phyloP scores from a whole-genome alignment of 768 basidiomycete genomes.

The Pleurotus ostreatus region DNA sequence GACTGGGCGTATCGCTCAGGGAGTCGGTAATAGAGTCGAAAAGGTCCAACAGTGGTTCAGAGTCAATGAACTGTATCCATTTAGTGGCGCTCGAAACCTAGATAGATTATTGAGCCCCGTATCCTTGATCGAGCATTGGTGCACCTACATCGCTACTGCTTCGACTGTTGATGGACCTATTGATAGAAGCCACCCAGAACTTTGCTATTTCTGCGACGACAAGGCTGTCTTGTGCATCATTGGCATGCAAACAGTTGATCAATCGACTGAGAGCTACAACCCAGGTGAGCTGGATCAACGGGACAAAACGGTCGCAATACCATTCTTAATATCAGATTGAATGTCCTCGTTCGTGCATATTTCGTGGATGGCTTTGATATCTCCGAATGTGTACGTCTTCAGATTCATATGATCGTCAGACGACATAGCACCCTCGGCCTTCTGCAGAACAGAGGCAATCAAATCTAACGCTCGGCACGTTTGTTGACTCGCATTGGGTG shows the following conservation, averaged over 20 bases:
- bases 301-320: neutral
- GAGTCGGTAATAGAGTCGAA: slow-evolving; percentile 33
- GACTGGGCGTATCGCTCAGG: slow-evolving; percentile 7
- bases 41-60: slow-evolving; percentile 35
- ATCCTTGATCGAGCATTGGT: neutral
- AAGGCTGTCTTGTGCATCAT: slow-evolving; percentile 29
- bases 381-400: slow-evolving; percentile 37
- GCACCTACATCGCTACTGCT: neutral
- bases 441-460: slow-evolving; percentile 31
- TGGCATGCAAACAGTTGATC: slow-evolving; percentile 35
- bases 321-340: neutral
- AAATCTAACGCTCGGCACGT: slow-evolving; percentile 29
- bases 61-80: slow-evolving; percentile 57
- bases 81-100: slow-evolving; percentile 25
- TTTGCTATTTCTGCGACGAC: slow-evolving; percentile 35
- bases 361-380: slow-evolving; percentile 24
- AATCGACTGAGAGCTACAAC: slow-evolving; percentile 38
- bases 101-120: neutral
- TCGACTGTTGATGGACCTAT: slow-evolving; percentile 1
- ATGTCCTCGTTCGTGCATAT: slow-evolving; percentile 28
- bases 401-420: slow-evolving; percentile 27
- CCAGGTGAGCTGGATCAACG: slow-evolving; percentile 1
- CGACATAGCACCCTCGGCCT: slow-evolving; percentile 22
- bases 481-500: slow-evolving; percentile 9
- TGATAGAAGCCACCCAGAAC: slow-evolving; percentile 34